Percentiles rank a stretch among this genome's conserved stretches.
Evolutionary conservation across 1,284 basidiomycete genomes (phyloP).

Genomic region (Microstroma glucosiphilum): DNA sequence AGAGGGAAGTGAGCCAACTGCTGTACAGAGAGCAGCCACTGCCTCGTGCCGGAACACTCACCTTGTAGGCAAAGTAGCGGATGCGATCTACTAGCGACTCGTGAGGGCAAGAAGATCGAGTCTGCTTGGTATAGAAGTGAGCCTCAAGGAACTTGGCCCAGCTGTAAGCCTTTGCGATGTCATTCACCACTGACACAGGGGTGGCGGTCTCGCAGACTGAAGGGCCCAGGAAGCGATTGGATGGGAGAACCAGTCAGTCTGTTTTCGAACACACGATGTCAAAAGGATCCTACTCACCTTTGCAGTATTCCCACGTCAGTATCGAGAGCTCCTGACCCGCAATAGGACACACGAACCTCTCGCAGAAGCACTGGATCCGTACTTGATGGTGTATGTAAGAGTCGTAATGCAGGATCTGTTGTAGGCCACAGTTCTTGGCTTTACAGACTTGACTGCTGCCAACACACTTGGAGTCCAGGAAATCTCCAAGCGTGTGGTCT

Average conservation of each 20-base stretch:
- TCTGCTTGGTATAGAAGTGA: slow-evolving; percentile 78
- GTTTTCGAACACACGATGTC: not conserved
- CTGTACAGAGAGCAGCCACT: not conserved
- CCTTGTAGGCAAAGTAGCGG: slow-evolving; percentile 72
- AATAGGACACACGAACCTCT: slow-evolving; percentile 48
- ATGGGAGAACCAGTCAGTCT: not conserved
- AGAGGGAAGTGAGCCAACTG: not conserved
- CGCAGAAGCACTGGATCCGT: slow-evolving; percentile 64
- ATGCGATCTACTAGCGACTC: slow-evolving; percentile 91
- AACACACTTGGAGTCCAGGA: slow-evolving; percentile 71
- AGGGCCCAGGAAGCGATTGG: not conserved
- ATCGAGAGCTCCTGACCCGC: slow-evolving; percentile 62
- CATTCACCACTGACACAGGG: slow-evolving; percentile 80
- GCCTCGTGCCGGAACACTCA: not conserved
- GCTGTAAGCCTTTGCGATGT: slow-evolving; percentile 87
- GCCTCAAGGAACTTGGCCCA: slow-evolving; percentile 88
- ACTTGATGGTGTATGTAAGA: slow-evolving; percentile 84
- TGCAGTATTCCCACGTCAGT: slow-evolving; percentile 62
- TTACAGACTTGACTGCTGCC: slow-evolving; percentile 67
- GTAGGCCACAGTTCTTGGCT: slow-evolving; percentile 74
- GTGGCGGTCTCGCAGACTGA: slow-evolving; percentile 51
- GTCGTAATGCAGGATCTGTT: slow-evolving; percentile 75
- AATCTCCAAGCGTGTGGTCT: slow-evolving; percentile 85
- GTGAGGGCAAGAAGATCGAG: slow-evolving; percentile 74
- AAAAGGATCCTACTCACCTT: slow-evolving; percentile 56